Evolutionary conservation across 352 stramenopile species (phyloP).

Genomic region (Globisporangium iwayamae): DNA sequence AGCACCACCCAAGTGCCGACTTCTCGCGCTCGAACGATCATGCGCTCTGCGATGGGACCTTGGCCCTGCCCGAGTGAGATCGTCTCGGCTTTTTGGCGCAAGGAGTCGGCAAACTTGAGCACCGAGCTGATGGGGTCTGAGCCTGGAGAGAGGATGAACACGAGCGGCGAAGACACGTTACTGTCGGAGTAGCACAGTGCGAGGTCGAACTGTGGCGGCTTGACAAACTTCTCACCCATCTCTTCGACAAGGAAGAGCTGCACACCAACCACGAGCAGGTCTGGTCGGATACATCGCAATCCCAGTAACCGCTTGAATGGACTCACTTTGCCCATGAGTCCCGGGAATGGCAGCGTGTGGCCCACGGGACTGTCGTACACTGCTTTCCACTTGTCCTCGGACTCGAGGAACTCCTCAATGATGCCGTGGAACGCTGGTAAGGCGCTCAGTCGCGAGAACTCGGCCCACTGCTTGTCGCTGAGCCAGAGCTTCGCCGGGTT

Average conservation of each 20-base stretch:
- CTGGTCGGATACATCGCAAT: conserved; percentile 80
- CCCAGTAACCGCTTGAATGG: conserved; percentile 76
- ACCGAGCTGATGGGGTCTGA: conserved; percentile 90
- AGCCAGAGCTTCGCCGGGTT: conserved; percentile 92
- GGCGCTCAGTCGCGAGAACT: conserved; percentile 87
- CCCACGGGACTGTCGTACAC: conserved; percentile 86
- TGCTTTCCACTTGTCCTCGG: conserved; percentile 78
- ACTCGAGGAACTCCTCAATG: conserved; percentile 77
- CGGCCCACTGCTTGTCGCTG: conserved; percentile 90
- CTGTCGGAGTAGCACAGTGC: conserved; percentile 86
- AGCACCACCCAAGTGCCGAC: conserved; percentile 89
- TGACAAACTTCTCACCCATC: conserved; percentile 91
- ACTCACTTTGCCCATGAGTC: conserved; percentile 48
- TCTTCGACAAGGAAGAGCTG: conserved; percentile 87
- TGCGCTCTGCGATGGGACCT: conserved; percentile 86
- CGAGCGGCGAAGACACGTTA: conserved; percentile 79
- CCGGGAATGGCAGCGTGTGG: conserved; percentile 76
- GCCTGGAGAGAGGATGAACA: conserved; percentile 91
- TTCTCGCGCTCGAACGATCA: conserved; percentile 82
- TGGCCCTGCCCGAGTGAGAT: conserved; percentile 93
- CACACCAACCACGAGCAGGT: conserved; percentile 87
- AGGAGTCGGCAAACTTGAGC: conserved; percentile 84
- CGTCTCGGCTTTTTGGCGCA: conserved; percentile 74
- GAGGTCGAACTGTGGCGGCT: conserved; percentile 88
- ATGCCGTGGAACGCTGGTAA: conserved; percentile 79